Conservation (phyloP, 2,329 filamentous ascomycete genomes). For the Trichophyton verrucosum region DNA sequence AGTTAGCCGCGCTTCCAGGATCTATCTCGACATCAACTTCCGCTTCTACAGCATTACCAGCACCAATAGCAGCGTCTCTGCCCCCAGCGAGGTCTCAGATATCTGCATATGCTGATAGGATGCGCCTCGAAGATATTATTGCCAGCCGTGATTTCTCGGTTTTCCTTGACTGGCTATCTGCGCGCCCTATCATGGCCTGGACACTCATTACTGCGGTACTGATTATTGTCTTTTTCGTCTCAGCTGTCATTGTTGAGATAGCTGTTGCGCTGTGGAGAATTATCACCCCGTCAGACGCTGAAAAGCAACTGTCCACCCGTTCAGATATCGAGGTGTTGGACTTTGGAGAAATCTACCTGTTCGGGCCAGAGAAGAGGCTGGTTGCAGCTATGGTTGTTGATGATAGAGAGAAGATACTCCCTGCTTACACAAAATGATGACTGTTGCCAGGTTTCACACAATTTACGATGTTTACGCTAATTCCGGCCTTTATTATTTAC, state of each 20-base stretch:
- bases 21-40: background rate
- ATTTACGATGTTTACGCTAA: background rate
- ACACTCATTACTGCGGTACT: background rate
- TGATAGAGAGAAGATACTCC: background rate
- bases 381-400: background rate
- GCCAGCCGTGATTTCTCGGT: background rate
- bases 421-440: background rate
- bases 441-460: background rate
- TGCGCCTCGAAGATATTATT: background rate
- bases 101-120: background rate
- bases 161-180: slow-evolving; percentile 3
- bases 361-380: slow-evolving; percentile 4
- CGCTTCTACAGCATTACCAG: background rate
- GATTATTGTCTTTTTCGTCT: slow-evolving; percentile 10
- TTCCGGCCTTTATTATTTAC: background rate
- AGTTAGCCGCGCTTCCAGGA: background rate
- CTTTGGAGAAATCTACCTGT: slow-evolving; percentile 1
- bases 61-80: background rate
- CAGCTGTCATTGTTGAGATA: slow-evolving; percentile 10
- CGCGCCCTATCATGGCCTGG: slow-evolving; percentile 6
- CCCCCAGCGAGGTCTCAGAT: background rate
- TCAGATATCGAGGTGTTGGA: background rate
- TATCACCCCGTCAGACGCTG: background rate
- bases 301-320: background rate
- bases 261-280: background rate